Evolutionary conservation across 192 early-diverging fungal species (phyloP), one percentile per base, ranked within the genome.

Genomic region (Jimgerdemannia lactiflua): DNA sequence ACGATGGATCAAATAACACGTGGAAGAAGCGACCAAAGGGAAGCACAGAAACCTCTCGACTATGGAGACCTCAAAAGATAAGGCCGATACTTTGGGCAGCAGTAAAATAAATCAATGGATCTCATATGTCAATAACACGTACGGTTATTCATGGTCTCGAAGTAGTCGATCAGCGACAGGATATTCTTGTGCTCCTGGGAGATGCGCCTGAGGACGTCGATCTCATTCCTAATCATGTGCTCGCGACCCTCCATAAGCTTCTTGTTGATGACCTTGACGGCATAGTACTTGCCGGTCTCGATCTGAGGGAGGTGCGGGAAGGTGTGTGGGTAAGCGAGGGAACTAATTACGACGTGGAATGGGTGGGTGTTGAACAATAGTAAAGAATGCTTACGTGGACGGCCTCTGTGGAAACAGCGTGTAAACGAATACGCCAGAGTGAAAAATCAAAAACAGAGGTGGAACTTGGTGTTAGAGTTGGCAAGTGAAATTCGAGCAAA

Each of bases 191-290:
- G 91, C 14, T 83, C 89, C 73, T 89, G 88, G 0, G 91, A 93
- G 29, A 96, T 88, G 54, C 75, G 76, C 71, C 88, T 87, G 42
- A 95, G 85, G 3, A 94, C 89, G 39, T 79, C 81, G 72, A 94
- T 93, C 77, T 96, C 94, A 71, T 93, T 93, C 39, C 85, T 77
- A 43, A 95, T 86, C 82, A 92, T 86, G 67, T 87, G 83, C 65
- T 90, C 88, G 70, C 90, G 82, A 65, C 91, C 91, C 66, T 86
- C 81, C 92, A 94, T 91, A 39, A 89, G 73, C 73, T 87, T 83
- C 74, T 94, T 94, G 80, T 87, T 92, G 81, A 96, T 93, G 17
- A 94, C 86, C 78, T 96, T 96, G 79, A 90, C 91, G 4, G 94
- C 94, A 80, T 88, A 95, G 20, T 75, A 83, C 74, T 92, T 77